phyloP scores from a whole-genome alignment of 768 basidiomycete species.

The Daedaleopsis sinensis region DNA sequence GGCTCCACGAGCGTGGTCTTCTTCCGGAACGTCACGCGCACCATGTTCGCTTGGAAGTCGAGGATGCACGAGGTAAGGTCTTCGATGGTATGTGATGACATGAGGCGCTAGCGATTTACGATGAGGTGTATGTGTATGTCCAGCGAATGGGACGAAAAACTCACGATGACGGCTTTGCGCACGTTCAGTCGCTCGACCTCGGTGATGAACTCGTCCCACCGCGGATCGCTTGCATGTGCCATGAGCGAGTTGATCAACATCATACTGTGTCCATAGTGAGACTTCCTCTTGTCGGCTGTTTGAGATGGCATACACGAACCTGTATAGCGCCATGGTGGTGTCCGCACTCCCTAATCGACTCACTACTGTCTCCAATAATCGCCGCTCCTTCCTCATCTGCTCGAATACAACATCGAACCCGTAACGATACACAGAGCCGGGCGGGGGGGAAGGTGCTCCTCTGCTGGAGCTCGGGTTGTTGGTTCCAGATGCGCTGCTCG shows the following conservation, averaged over 20 bases:
- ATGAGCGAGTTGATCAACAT: conserved; percentile 89
- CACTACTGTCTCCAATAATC: conserved; percentile 82
- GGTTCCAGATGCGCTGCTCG: conserved; percentile 63
- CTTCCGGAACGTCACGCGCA: conserved; percentile 77
- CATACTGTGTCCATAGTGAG: conserved; percentile 54
- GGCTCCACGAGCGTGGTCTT: conserved; percentile 80
- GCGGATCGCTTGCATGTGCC: conserved; percentile 72
- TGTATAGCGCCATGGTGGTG: conserved; percentile 83
- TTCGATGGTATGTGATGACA: conserved; percentile 80
- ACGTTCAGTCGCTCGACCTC: conserved; percentile 79
- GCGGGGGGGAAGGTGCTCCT: conserved; percentile 50
- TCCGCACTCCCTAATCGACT: conserved; percentile 78
- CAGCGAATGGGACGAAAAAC: conserved; percentile 31
- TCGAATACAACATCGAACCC: conserved; percentile 85
- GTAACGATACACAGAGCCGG: conserved; percentile 78
- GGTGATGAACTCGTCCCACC: conserved; percentile 79
- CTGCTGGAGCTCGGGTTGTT: conserved; percentile 63
- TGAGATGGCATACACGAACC: conserved; percentile 43
- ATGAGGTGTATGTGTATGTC: conserved; percentile 12
- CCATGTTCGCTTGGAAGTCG: conserved; percentile 86
- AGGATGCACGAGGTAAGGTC: conserved; percentile 83
- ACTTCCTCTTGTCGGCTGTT: background rate
- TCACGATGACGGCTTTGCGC: conserved; percentile 78
- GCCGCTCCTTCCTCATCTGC: conserved; percentile 74
- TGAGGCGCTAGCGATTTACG: conserved; percentile 58